These are phyloP conservation scores for Lachancea sp. DNA, from an alignment of 805 yeast genomes.

Conservation along the genomic window DNA sequence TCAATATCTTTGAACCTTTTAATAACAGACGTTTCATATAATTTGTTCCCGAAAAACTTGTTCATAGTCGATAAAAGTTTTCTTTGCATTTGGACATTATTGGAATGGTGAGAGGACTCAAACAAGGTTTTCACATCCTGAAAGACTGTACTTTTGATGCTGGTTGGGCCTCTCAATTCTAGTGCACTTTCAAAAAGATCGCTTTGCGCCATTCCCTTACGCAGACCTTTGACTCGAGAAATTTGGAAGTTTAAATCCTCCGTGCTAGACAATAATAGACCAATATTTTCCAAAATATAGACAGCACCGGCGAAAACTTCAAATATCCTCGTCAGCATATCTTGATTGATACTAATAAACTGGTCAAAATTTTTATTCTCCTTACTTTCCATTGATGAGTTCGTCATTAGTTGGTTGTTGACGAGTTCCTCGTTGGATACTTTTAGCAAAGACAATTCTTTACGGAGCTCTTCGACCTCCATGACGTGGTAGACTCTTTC, in stretches of 20 bases:
- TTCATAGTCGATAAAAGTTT: slow-evolving; percentile 16
- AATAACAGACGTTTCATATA: slow-evolving; percentile 43
- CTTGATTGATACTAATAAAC: slow-evolving; percentile 1
- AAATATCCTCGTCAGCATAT: slow-evolving; percentile 17
- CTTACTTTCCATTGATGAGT: background rate
- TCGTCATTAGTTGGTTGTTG: background rate
- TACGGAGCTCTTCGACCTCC: slow-evolving; percentile 44
- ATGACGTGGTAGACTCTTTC: slow-evolving; percentile 47
- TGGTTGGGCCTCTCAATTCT: slow-evolving; percentile 34
- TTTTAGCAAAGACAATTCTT: slow-evolving; percentile 45
- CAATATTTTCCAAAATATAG: slow-evolving; percentile 64
- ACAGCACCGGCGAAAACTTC: slow-evolving; percentile 45
- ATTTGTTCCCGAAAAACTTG: slow-evolving; percentile 24
- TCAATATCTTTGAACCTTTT: slow-evolving; percentile 87
- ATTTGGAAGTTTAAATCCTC: slow-evolving; percentile 40
- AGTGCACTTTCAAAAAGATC: slow-evolving; percentile 30
- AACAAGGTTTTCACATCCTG: slow-evolving; percentile 21
- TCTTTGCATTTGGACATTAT: slow-evolving; percentile 14
- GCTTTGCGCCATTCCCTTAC: slow-evolving; percentile 39
- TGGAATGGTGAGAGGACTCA: slow-evolving; percentile 11
- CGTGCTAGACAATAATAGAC: slow-evolving; percentile 43
- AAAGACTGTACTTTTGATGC: slow-evolving; percentile 45
- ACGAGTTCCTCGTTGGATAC: background rate
- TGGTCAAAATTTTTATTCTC: background rate
- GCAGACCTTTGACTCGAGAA: slow-evolving; percentile 74